Base-by-base conservation (phyloP, 2,329 filamentous ascomycete genomes). In the Microdochium paspali region DNA sequence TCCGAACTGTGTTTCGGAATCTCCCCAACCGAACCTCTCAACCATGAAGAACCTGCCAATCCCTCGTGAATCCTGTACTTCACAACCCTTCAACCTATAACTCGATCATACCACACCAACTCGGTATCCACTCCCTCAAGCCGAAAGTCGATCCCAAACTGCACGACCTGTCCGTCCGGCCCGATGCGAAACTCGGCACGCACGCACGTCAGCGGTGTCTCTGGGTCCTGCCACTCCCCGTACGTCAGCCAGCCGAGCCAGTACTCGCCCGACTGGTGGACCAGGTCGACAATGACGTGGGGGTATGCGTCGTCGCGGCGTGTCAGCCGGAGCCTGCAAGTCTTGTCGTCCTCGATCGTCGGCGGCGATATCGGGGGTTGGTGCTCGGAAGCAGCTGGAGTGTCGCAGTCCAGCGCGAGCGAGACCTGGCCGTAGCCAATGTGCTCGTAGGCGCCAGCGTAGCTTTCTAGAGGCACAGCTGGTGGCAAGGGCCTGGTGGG, bases 31-130 rank as follows among this genome's bases (percentile, higher is more conserved):
- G n/a, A n/a, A n/a, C n/a, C n/a, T n/a, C n/a, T n/a, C n/a, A n/a
- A n/a, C n/a, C n/a, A n/a, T n/a, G n/a, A n/a, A n/a, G n/a, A n/a
- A n/a, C n/a, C n/a, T n/a, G n/a, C n/a, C n/a, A n/a, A n/a, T n/a
- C n/a, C n/a, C n/a, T n/a, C n/a, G n/a, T n/a, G n/a, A n/a, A n/a
- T n/a, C n/a, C n/a, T n/a, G n/a, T n/a, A n/a, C n/a, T n/a, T n/a
- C n/a, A n/a, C n/a, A n/a, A n/a, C 26, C 26, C 26, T 28, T 28
- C 26, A 43, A 43, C 40, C 20, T 15, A 21, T 43, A n/a, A 42
- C 6, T 23, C 48, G 48, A 12, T 50, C 40, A n/a, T 50, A 53
- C 48, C 48, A 51, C 12, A 51, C 44, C 43, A 51, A 28, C 15
- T 47, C 51, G 7, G 3, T 24, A 32, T 47, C 47, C 20, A 47